phyloP scores from a whole-genome alignment of 768 basidiomycete genomes.

The Leucosporidium scottii region DNA sequence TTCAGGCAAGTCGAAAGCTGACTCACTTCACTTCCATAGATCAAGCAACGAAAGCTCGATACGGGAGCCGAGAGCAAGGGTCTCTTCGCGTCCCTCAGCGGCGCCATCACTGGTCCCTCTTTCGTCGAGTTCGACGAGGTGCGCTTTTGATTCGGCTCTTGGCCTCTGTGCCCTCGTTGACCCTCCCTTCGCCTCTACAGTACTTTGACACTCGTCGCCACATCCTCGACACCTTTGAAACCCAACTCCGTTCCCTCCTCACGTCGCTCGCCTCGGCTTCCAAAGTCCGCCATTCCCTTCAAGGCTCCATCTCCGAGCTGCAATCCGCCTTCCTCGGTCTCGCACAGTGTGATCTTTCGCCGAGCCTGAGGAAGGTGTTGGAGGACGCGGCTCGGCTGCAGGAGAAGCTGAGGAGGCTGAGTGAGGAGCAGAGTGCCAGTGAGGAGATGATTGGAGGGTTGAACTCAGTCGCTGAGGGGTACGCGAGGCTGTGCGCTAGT shows the following conservation, averaged over 20 bases:
- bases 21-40: slow-evolving; percentile 47
- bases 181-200: slow-evolving; percentile 42
- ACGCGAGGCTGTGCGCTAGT: slow-evolving; percentile 58
- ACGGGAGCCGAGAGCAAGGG: slow-evolving; percentile 61
- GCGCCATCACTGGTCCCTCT: slow-evolving; percentile 54
- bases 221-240: slow-evolving; percentile 82
- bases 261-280: slow-evolving; percentile 81
- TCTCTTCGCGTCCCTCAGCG: slow-evolving; percentile 24
- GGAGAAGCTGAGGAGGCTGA: slow-evolving; percentile 63
- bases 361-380: slow-evolving; percentile 63
- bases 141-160: slow-evolving; percentile 19
- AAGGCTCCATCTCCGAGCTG: slow-evolving; percentile 52
- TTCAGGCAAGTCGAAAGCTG: neutral
- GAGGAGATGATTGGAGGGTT: slow-evolving; percentile 63
- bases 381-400: slow-evolving; percentile 67
- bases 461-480: slow-evolving; percentile 80
- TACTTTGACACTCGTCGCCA: slow-evolving; percentile 87
- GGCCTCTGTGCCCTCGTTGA: neutral
- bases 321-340: slow-evolving; percentile 63
- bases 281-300: slow-evolving; percentile 58
- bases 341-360: slow-evolving; percentile 38
- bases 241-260: slow-evolving; percentile 74
- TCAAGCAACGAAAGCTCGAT: slow-evolving; percentile 78
- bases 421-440: slow-evolving; percentile 66
- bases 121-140: slow-evolving; percentile 87